phyloP scores from a whole-genome alignment of 768 basidiomycete species.

The Lentinula edodes region DNA sequence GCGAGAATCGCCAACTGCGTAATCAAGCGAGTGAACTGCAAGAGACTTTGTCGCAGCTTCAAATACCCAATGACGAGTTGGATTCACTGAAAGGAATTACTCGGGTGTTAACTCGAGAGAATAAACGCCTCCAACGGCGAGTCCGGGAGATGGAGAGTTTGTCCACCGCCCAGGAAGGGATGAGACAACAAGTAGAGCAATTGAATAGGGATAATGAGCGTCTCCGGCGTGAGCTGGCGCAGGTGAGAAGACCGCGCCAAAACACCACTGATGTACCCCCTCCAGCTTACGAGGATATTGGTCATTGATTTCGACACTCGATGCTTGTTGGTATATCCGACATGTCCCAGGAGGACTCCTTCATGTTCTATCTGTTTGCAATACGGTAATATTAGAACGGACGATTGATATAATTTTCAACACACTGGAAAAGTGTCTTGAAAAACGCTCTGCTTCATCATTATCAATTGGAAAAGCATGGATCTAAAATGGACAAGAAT shows the following conservation, averaged over 20 bases:
- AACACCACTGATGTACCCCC: constrained; percentile 8
- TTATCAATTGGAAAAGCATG: no score
- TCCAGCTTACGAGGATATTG: constrained; percentile 9
- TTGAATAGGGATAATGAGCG: constrained; percentile 7
- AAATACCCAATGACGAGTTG: constrained; percentile 1
- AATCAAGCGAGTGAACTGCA: constrained; percentile 7
- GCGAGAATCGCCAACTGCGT: constrained; percentile 8
- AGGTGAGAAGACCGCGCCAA: neutral
- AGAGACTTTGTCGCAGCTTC: constrained; percentile 5
- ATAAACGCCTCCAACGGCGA: constrained; percentile 5
- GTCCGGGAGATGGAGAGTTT: constrained; percentile 7
- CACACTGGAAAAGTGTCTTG: no score
- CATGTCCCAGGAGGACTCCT: no score
- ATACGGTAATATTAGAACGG: no score
- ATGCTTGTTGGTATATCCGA: no score
- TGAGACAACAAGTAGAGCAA: constrained; percentile 4
- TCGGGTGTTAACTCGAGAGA: constrained; percentile 7
- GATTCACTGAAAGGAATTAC: neutral
- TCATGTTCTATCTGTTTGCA: no score
- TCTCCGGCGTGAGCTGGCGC: constrained; percentile 2
- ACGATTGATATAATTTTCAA: no score
- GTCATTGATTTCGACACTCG: neutral
- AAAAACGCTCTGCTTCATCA: no score
- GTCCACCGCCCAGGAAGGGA: neutral
- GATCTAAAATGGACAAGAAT: no score